Base-by-base conservation (phyloP, 169 alveolate genomes). In the Eimeria tenella region DNA sequence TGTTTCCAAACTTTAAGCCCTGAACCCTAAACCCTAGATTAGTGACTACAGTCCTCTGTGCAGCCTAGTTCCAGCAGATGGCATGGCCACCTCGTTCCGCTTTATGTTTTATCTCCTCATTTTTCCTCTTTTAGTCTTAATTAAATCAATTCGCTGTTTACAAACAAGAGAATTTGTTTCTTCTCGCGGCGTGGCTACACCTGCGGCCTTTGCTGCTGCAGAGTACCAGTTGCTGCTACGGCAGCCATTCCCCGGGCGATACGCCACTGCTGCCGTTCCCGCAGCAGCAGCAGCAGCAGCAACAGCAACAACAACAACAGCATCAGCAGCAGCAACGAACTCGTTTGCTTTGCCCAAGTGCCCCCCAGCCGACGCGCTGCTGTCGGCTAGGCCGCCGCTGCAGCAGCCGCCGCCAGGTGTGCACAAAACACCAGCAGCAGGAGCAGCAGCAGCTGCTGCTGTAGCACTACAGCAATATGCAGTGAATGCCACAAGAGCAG, bases 391-490 rank as follows among this genome's bases (percentile, higher is more conserved):
- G 74, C 89, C 89, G 53, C 89, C 89, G 89, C 89, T 81, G 74
- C 71, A 81, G 89, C 89, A 81, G 73, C 71, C 74, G 74, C 89
- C 55, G 74, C 89, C 89, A 15, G 50, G 73, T 19, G 55, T 52
- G 7, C 4, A 56, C 74, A 81, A 56, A 31, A 81, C 70, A 5
- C 89, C 89, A 21, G 89, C 89, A 55, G 89, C 89, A 23, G 89
- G 53, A 55, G 89, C 89, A 13, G 89, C 89, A 9, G 89, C 89
- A 21, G 89, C 89, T 81, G 89, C 89, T 52, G 73, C 89, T 55
- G 89, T 81, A 5, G 89, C 89, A 15, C 89, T 81, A 73, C 89
- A 81, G 89, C 74, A 81, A 71, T 81, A 81, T 19, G 89, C 89
- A 19, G 89, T 81, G 73, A 52, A 81, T 4, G 73, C 23, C 4